Evolutionary conservation across 1,284 basidiomycete genomes (phyloP), one percentile per base, ranked within the genome.

Genomic region (Neonothopanus nambi): DNA sequence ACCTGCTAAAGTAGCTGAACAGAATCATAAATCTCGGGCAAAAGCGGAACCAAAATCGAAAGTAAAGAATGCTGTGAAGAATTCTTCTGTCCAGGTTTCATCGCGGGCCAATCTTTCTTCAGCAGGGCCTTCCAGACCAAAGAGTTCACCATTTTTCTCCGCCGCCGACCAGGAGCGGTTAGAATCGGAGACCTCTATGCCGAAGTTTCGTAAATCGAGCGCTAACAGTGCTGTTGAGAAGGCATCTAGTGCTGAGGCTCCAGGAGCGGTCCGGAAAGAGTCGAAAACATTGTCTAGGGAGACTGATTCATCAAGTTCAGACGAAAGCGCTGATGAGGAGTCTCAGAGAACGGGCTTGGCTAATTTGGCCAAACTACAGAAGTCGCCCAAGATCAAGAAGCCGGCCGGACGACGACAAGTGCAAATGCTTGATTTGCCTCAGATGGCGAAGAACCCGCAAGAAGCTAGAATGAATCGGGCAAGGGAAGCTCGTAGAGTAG

Each of bases 341-440:
- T 65, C 65, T 1, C 58, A 66, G 12, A 65, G 65, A 51, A 68
- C 67, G 38, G 85, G 82, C 8, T 67, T 93, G 53, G 81, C 77
- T 0, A 75, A 79, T 1, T 77, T 95, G 45, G 78, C 79, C 2
- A 81, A 82, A 57, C 68, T 87, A 53, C 85, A 89, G 59, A 82
- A 82, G 55, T 78, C 82, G 0, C 82, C 82, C 1, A 79, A 77
- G 56, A 73, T 78, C 55, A 80, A 75, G 63, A 87, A 80, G 66
- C 77, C 73, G 21, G 64, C 68, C 8, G 81, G 84, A 61, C 81
- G 82, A 24, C 80, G 91, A 33, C 81, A 85, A 62, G 81, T 93
- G 61, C 88, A 87, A 70, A 74, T 87, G 40, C 66, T 93, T 42
- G 86, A 89, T 43, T 71, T 83, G 40, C 78, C 81, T 1, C 69